phyloP scores from a whole-genome alignment of 352 stramenopile genomes.

The Phytophthora quininea region DNA sequence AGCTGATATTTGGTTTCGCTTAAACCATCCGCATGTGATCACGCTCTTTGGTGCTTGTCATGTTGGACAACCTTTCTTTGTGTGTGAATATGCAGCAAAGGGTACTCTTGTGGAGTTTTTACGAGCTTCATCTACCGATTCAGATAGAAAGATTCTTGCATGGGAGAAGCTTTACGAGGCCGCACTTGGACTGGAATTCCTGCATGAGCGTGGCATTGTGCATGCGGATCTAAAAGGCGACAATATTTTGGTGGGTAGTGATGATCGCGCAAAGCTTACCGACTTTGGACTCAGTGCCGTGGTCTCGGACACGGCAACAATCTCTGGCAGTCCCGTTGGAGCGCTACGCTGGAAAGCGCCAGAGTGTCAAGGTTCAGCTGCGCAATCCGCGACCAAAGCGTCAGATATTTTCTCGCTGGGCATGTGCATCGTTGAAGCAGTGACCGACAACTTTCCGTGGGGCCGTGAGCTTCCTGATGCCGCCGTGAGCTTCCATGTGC shows the following conservation, averaged over 20 bases:
- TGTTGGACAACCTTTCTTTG: slow-evolving; percentile 20
- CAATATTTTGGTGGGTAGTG: slow-evolving; percentile 34
- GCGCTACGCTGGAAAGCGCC: slow-evolving; percentile 24
- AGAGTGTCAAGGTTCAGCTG: slow-evolving; percentile 16
- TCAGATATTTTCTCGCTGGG: slow-evolving; percentile 31
- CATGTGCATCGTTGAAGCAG: slow-evolving; percentile 34
- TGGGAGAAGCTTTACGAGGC: slow-evolving; percentile 35
- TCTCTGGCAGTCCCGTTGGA: slow-evolving; percentile 14
- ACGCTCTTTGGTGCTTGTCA: slow-evolving; percentile 36
- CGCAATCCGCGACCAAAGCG: slow-evolving; percentile 7
- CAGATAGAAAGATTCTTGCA: not conserved
- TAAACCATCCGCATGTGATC: slow-evolving; percentile 33
- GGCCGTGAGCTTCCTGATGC: slow-evolving; percentile 18
- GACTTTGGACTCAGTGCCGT: slow-evolving; percentile 33
- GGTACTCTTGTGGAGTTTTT: slow-evolving; percentile 24
- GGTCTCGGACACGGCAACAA: not conserved
- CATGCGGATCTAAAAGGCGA: slow-evolving; percentile 32
- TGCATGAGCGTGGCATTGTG: slow-evolving; percentile 24
- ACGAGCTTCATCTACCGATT: not conserved
- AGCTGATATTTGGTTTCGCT: slow-evolving; percentile 26
- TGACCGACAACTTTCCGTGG: slow-evolving; percentile 20
- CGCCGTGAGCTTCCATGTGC: slow-evolving; percentile 16
- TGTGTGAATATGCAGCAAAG: slow-evolving; percentile 31
- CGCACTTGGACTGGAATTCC: slow-evolving; percentile 26
- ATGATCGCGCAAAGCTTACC: slow-evolving; percentile 30